Evolutionary conservation across 177 flowering plant genomes (phyloP).

Genomic region (Vitis hybrid): DNA sequence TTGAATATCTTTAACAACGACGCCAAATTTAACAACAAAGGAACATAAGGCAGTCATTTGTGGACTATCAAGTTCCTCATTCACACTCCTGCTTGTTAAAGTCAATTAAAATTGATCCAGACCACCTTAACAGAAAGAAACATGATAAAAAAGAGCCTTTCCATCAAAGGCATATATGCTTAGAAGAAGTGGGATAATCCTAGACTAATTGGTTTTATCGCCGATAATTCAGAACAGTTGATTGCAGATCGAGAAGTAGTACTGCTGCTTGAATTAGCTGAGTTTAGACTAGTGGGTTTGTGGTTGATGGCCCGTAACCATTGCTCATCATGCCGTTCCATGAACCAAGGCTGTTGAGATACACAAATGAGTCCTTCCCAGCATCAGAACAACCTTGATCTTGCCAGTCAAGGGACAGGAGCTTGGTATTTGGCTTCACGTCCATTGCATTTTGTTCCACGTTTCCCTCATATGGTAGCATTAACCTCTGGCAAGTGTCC

Average conservation of each 20-base stretch:
- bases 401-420: constrained; percentile 67
- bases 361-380: constrained; percentile 47
- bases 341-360: constrained; percentile 43
- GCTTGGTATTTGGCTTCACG: constrained; percentile 60
- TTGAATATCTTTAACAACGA: too few relatives aligned
- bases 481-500: constrained; percentile 44
- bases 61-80: constrained; percentile 4
- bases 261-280: background rate
- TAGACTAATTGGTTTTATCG: background rate
- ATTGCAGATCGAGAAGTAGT: background rate
- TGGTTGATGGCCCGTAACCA: constrained; percentile 56
- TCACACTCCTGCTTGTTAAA: constrained; percentile 7
- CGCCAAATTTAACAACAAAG: too few relatives aligned
- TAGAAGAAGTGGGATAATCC: background rate
- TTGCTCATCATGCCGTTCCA: constrained; percentile 54
- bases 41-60: constrained; percentile 9
- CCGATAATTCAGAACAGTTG: background rate
- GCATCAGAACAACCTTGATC: constrained; percentile 55
- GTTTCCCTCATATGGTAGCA: constrained; percentile 47
- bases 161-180: background rate
- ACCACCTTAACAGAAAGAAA: background rate
- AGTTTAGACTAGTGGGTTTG: constrained; percentile 55
- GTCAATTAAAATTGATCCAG: background rate
- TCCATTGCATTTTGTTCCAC: constrained; percentile 36
- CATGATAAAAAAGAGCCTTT: background rate